phyloP scores from a whole-genome alignment of 139 green algal genomes.

The Coelastrella sp. region DNA sequence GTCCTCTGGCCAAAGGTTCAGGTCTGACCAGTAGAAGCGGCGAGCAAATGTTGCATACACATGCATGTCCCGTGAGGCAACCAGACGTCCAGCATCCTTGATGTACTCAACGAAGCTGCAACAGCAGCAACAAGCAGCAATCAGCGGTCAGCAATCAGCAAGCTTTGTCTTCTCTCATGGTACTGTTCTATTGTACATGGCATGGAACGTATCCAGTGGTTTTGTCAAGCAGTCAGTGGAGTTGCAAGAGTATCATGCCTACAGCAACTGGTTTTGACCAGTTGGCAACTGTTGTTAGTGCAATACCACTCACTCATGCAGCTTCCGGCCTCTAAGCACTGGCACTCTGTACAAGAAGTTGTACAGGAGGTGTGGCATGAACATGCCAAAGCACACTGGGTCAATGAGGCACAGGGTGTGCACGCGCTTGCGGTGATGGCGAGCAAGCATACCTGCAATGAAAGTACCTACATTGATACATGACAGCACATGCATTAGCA shows the following conservation, averaged over 20 bases:
- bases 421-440: conserved; percentile 53
- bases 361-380: conserved; percentile 49
- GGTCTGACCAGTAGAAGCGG: conserved; percentile 53
- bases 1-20: conserved; percentile 46
- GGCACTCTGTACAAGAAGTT: conserved; percentile 49
- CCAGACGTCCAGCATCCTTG: conserved; percentile 33
- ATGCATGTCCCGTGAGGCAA: conserved; percentile 46
- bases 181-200: too few species aligned
- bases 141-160: neutral
- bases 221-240: neutral
- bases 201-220: neutral
- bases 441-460: conserved; percentile 60
- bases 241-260: neutral
- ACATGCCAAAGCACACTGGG: conserved; percentile 73
- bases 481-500: neutral
- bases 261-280: neutral
- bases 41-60: conserved; percentile 41
- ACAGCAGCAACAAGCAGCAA: neutral
- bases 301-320: conserved; percentile 19
- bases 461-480: conserved; percentile 56
- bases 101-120: conserved; percentile 40
- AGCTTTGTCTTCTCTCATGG: too few species aligned
- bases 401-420: conserved; percentile 66
- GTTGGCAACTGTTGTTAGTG: neutral
- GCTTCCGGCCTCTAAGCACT: neutral